Evolutionary conservation across 176 grass and related monocot species (phyloP).

Genomic region (Metroxylon sagu): DNA sequence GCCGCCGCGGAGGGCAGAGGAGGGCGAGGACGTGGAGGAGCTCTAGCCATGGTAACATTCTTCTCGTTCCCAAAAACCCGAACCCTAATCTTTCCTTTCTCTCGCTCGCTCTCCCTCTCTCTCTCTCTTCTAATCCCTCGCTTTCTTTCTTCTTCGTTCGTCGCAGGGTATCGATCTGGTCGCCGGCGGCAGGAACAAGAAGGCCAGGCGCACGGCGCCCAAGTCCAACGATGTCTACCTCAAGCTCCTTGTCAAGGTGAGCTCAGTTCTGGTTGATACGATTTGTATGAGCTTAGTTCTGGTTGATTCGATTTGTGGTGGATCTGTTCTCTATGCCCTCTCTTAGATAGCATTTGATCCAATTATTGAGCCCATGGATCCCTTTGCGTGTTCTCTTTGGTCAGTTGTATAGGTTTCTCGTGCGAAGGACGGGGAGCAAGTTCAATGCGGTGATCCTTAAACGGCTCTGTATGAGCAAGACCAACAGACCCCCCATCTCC

Average conservation of each 20-base stretch:
- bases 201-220: slow-evolving; percentile 17
- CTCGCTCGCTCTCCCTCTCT: no score
- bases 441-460: slow-evolving; percentile 19
- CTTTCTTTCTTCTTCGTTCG: neutral
- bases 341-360: no score
- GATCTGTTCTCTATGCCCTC: no score
- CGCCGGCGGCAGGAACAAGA: slow-evolving; percentile 20
- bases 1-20: no score
- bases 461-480: slow-evolving; percentile 24
- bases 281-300: neutral
- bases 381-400: neutral
- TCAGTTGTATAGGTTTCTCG: slow-evolving; percentile 24
- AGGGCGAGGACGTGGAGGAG: no score
- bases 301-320: neutral
- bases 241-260: slow-evolving; percentile 21
- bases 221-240: slow-evolving; percentile 20
- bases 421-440: slow-evolving; percentile 14
- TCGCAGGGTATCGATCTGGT: slow-evolving; percentile 24
- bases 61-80: no score
- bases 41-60: no score
- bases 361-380: no score
- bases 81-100: no score
- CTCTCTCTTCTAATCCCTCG: no score
- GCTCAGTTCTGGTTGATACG: neutral
- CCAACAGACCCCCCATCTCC: slow-evolving; percentile 14